These are phyloP conservation scores for Passiflora organensis DNA, from an alignment of 345 rosid genomes.

Conservation along the genomic window DNA sequence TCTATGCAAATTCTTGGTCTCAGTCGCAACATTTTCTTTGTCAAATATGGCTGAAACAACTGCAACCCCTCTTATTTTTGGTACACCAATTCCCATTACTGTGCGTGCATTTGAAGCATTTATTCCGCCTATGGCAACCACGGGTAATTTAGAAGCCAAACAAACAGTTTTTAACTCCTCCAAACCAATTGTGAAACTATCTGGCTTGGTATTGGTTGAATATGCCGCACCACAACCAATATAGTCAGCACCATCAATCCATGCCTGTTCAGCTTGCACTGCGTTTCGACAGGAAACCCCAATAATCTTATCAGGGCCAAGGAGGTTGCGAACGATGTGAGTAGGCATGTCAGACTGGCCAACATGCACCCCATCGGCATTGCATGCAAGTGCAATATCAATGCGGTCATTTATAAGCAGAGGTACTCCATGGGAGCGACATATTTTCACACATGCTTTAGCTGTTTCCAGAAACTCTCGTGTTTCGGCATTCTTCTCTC, in stretches of 20 bases:
- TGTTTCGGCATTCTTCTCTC: conserved; percentile 70
- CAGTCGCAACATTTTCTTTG: conserved; percentile 45
- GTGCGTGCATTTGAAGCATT: conserved; percentile 50
- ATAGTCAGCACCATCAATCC: conserved; percentile 85
- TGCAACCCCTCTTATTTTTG: conserved; percentile 76
- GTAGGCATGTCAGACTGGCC: conserved; percentile 89
- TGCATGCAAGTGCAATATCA: conserved; percentile 79
- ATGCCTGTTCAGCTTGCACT: conserved; percentile 77
- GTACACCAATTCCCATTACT: conserved; percentile 44
- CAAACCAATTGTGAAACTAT: conserved; percentile 67
- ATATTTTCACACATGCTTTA: conserved; percentile 54
- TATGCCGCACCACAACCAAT: conserved; percentile 88
- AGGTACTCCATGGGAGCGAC: conserved; percentile 49
- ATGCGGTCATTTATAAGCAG: conserved; percentile 79
- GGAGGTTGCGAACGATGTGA: conserved; percentile 49
- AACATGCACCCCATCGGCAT: conserved; percentile 88
- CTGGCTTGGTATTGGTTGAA: conserved; percentile 70
- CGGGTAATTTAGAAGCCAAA: conserved; percentile 65
- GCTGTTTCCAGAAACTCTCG: conserved; percentile 64
- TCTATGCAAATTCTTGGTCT: conserved; percentile 45
- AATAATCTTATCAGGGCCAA: conserved; percentile 83
- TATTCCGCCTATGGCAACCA: conserved; percentile 90
- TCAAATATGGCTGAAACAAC: conserved; percentile 82
- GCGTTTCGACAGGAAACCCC: conserved; percentile 84
- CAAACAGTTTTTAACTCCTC: conserved; percentile 77